These are phyloP conservation scores for Aspergillus bridgeri DNA, from an alignment of 495 filamentous ascomycete genomes.

Conservation along the genomic window DNA sequence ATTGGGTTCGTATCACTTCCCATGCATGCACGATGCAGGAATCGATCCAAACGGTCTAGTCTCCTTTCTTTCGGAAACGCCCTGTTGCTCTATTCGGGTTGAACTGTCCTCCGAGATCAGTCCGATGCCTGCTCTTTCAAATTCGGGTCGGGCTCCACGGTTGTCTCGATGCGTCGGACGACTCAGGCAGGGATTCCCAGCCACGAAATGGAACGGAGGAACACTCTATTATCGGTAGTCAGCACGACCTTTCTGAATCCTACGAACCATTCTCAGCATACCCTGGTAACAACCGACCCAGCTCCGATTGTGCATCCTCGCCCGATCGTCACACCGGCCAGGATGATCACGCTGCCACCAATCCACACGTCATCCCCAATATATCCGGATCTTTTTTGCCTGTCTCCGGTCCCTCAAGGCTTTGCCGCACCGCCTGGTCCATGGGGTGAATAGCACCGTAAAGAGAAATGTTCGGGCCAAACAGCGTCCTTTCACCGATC, in stretches of 20 bases:
- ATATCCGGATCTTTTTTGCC: conserved; percentile 69
- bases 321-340: conserved; percentile 70
- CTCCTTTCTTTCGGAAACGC: no score
- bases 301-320: conserved; percentile 70
- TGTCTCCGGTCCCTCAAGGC: conserved; percentile 65
- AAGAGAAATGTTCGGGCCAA: conserved; percentile 71
- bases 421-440: conserved; percentile 64
- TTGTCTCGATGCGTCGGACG: conserved; percentile 45
- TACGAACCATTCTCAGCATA: conserved; percentile 32
- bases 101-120: background rate
- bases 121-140: background rate
- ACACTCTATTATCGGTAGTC: conserved; percentile 40
- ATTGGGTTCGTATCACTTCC: background rate
- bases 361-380: conserved; percentile 87
- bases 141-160: conserved; percentile 17
- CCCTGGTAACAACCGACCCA: conserved; percentile 79
- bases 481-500: conserved; percentile 71
- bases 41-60: no score
- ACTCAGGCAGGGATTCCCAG: conserved; percentile 62
- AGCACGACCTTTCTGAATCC: background rate
- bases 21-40: no score
- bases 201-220: conserved; percentile 53
- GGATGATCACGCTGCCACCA: conserved; percentile 65
- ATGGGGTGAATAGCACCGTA: conserved; percentile 69
- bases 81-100: background rate